Evolutionary conservation across 305 asterid genomes (phyloP).

Genomic region (Salvia sclarea): DNA sequence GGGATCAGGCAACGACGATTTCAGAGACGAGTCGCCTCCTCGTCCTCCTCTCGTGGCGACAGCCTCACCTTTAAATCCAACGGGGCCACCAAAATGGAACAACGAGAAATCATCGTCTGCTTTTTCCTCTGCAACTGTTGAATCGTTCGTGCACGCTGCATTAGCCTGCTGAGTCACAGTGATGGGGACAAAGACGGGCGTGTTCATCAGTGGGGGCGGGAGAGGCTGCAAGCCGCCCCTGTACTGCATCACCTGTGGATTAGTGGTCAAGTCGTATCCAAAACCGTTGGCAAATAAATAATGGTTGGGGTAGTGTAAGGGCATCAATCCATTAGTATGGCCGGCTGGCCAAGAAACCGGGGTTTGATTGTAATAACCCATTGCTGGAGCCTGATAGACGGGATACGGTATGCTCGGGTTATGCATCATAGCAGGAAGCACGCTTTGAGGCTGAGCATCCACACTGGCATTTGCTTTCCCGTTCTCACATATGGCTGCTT

Average conservation of each 20-base stretch:
- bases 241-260: slow-evolving; percentile 58
- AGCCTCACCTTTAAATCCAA: slow-evolving; percentile 55
- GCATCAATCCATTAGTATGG: slow-evolving; percentile 61
- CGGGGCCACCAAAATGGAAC: slow-evolving; percentile 89
- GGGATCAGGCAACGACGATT: slow-evolving; percentile 33
- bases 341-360: slow-evolving; percentile 63
- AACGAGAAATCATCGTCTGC: slow-evolving; percentile 64
- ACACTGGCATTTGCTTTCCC: slow-evolving; percentile 43
- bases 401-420: slow-evolving; percentile 61
- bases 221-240: slow-evolving; percentile 58
- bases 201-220: slow-evolving; percentile 50
- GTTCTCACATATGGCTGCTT: slow-evolving; percentile 42
- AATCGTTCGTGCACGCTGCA: slow-evolving; percentile 41
- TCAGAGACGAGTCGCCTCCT: slow-evolving; percentile 37
- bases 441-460: slow-evolving; percentile 52
- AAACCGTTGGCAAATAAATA: slow-evolving; percentile 56
- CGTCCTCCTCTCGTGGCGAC: slow-evolving; percentile 42
- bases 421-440: slow-evolving; percentile 60
- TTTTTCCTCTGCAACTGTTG: slow-evolving; percentile 33
- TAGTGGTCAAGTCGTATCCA: slow-evolving; percentile 68
- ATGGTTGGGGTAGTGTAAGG: slow-evolving; percentile 65
- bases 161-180: slow-evolving; percentile 56
- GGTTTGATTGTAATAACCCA: slow-evolving; percentile 74
- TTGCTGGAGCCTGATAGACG: slow-evolving; percentile 60
- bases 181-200: slow-evolving; percentile 59